Evolutionary conservation across 352 stramenopile species (phyloP), one percentile per base, ranked within the genome.

Genomic region (Globisporangium spiculum): DNA sequence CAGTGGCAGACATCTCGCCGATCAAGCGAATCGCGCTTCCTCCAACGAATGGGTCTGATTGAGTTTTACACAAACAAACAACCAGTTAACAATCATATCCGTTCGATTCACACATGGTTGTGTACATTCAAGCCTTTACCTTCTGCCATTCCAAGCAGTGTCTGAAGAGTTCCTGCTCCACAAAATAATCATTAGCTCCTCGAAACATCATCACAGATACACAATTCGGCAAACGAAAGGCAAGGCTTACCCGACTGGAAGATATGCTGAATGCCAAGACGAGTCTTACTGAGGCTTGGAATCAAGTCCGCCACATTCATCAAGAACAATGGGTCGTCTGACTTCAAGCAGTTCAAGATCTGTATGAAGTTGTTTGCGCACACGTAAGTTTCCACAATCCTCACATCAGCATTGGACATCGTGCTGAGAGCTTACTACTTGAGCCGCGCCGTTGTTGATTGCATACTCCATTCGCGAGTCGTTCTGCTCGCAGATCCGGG

Each of bases 241-340:
- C 30, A 26, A 24, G n/a, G 38, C 77, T 18, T 68, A 96, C 88
- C 88, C 14, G 86, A 93, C 53, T 91, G 66, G n/a, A 93, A 92
- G 60, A 96, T 83, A 71, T 93, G 72, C 63, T 81, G 67, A 46
- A 94, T 73, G 16, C 88, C 88, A 30, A 83, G 67, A 16, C 82
- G 78, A 5, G 84, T 93, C 38, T 84, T 75, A 62, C 84, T 90
- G 18, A 96, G 63, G 16, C 83, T 86, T 1, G 86, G 86, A 20
- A 96, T 69, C 58, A 96, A 74, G 65, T 96, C 88, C 14, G 94
- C 73, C 22, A 96, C 74, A 57, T 93, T 96, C 85, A 96, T 90
- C 68, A 93, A 68, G 64, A 94, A 93, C 22, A 96, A 69, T 5
- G 83, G 70, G 58, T 96, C 88, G n/a, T 83, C 77, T 9, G 86